Evolutionary conservation across 192 early-diverging fungal genomes (phyloP), one percentile per base, ranked within the genome.

Genomic region (Entomortierella beljakovae): DNA sequence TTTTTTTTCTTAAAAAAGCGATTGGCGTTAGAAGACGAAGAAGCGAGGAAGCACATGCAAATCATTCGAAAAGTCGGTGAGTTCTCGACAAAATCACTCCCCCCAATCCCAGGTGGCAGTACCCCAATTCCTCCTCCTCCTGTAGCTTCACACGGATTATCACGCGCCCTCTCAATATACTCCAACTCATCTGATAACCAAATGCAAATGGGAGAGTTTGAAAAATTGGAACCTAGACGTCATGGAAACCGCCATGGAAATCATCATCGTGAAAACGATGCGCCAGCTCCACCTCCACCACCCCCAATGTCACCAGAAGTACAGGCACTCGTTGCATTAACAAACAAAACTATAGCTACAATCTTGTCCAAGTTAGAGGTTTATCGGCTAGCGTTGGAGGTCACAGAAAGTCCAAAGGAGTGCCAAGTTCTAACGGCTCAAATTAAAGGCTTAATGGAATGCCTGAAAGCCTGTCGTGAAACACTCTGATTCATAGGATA

Each of bases 361-460:
- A 63, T 79, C 50, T 29, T 79, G 15, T 35, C 60, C 22, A 79
- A 79, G 28, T 33, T 79, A 28, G 75, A 79, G n/a, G 68, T 57
- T 16, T 70, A 79, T 22, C 42, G 75, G 11, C 62, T 52, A 3
- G 75, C 75, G 13, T 50, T 79, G 53, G 75, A 79, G 57, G 37
- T 70, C 1, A 31, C 75, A 16, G 75, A 79, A 35, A 79, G 59
- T 23, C 67, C 75, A 9, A 79, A 79, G 40, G 75, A 79, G 38
- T 79, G 67, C 25, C 75, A 79, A 38, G 37, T 60, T 7, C 23
- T 79, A 22, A 70, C 75, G 6, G 31, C 9, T 22, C 75, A 79
- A 40, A 79, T 79, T 56, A 79, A 65, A 29, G 75, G 75, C 0
- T 68, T 79, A 2, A 79, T 79, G 75, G 75, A 79, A 62, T 79